Conservation (phyloP, 176 grass and related monocot species). For the Oryza rufipogon region DNA sequence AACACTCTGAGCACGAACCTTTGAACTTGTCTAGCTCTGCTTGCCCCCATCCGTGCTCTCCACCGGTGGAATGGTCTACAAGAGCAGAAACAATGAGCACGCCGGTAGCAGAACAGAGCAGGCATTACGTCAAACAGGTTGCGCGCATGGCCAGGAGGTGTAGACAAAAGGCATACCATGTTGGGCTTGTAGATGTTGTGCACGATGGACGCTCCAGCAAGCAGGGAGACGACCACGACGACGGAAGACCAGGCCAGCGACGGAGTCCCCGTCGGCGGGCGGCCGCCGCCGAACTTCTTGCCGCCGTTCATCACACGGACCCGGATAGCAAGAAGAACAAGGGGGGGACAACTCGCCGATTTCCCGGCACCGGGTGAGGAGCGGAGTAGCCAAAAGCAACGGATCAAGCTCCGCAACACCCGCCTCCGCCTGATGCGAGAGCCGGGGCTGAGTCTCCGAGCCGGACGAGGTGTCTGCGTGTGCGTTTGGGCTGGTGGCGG, state of each 20-base stretch:
- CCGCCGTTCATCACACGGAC: neutral
- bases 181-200: constrained; percentile 68
- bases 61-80: constrained; percentile 55
- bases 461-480: too few species aligned
- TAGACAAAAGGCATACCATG: constrained; percentile 27
- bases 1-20: neutral
- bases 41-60: constrained; percentile 8
- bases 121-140: constrained; percentile 50
- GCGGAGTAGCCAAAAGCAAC: neutral
- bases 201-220: constrained; percentile 48
- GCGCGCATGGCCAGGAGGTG: neutral
- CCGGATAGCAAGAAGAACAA: neutral
- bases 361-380: neutral
- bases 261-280: constrained; percentile 54
- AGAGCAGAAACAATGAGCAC: neutral
- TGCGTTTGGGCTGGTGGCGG: too few species aligned
- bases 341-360: neutral
- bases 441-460: too few species aligned
- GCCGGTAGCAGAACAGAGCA: neutral
- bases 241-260: constrained; percentile 64
- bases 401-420: too few species aligned
- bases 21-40: neutral
- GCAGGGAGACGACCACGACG: constrained; percentile 59
- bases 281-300: constrained; percentile 60
- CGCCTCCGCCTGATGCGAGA: too few species aligned